Evolutionary conservation across 116 monocot genomes (phyloP).

Genomic region (Zostera marina): DNA sequence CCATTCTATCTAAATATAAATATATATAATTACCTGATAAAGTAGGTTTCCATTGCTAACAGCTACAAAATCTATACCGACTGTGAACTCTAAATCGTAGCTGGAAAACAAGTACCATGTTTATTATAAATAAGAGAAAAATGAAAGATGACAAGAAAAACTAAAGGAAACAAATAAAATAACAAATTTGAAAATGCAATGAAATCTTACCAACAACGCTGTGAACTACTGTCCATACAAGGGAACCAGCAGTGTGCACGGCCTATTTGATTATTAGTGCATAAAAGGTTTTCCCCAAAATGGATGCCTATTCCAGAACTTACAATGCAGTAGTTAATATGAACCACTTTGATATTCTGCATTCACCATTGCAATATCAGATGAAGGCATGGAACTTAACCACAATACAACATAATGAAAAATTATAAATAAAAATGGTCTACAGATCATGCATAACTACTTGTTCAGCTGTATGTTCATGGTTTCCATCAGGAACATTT

Average conservation of each 20-base stretch:
- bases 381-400: neutral
- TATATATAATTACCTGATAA: conserved; percentile 92
- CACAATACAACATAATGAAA: neutral
- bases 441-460: conserved; percentile 6
- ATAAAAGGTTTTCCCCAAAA: conserved; percentile 45
- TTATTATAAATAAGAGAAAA: neutral
- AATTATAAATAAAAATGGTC: neutral
- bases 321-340: conserved; percentile 62
- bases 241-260: conserved; percentile 93
- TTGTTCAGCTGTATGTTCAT: conserved; percentile 32
- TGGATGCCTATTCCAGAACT: conserved; percentile 44
- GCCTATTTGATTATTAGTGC: conserved; percentile 68
- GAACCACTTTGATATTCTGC: conserved; percentile 58
- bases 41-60: conserved; percentile 85
- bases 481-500: conserved; percentile 31
- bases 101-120: conserved; percentile 18
- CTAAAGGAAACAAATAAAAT: neutral
- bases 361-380: neutral
- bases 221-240: conserved; percentile 45
- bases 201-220: conserved; percentile 56
- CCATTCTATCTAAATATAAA: no score
- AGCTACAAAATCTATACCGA: conserved; percentile 60
- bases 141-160: neutral
- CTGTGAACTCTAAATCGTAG: conserved; percentile 88
- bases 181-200: neutral